Percentiles rank a stretch among this genome's conserved stretches.
phyloP scores from a whole-genome alignment of 2,329 filamentous ascomycete genomes.

The Didymella keratinophila region DNA sequence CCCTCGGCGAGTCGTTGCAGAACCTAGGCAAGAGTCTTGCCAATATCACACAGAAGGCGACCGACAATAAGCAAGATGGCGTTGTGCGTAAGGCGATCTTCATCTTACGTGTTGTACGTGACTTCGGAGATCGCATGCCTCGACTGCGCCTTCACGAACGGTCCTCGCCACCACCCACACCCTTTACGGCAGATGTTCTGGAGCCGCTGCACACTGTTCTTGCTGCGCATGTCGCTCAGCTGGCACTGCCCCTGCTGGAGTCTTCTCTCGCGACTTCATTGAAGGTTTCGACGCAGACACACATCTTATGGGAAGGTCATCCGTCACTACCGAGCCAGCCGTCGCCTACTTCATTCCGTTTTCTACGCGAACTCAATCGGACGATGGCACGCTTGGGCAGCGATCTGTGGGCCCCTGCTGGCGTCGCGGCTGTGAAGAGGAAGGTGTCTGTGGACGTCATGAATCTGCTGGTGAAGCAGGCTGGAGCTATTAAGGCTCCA shows the following conservation, averaged over 20 bases:
- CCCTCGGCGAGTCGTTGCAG: conserved; percentile 65
- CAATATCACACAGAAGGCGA: conserved; percentile 62
- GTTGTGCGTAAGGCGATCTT: conserved; percentile 62
- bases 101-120: conserved; percentile 75
- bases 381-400: conserved; percentile 74
- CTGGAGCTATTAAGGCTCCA: conserved; percentile 26
- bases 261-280: conserved; percentile 56
- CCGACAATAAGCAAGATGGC: conserved; percentile 56
- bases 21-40: conserved; percentile 65
- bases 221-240: conserved; percentile 60
- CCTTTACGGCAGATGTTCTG: conserved; percentile 61
- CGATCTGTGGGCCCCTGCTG: conserved; percentile 81
- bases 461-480: conserved; percentile 48
- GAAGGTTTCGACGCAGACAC: conserved; percentile 64
- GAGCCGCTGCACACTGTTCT: conserved; percentile 70
- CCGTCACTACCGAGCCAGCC: conserved; percentile 80
- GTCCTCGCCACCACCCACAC: conserved; percentile 33
- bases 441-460: conserved; percentile 61
- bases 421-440: conserved; percentile 70
- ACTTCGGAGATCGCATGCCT: conserved; percentile 68
- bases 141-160: conserved; percentile 43
- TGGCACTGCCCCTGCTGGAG: conserved; percentile 55
- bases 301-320: conserved; percentile 80
- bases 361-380: conserved; percentile 70
- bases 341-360: conserved; percentile 75